These are phyloP conservation scores for Raffaelea deltoideospora DNA, from an alignment of 2,329 filamentous ascomycete genomes.

Conservation along the genomic window DNA sequence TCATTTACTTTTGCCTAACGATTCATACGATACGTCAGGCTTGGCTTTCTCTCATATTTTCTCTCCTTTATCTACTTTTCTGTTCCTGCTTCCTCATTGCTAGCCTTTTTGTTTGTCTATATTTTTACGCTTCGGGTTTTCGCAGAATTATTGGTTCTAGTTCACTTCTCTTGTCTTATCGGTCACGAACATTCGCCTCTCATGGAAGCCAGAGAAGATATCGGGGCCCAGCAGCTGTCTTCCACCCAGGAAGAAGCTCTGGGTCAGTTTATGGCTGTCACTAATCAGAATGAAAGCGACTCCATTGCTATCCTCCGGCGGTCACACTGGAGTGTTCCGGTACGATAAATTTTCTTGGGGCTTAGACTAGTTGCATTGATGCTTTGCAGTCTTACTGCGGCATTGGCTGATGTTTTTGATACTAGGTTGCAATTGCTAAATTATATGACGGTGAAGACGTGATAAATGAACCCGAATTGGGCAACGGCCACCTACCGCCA, in stretches of 20 bases:
- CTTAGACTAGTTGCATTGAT: too few species aligned
- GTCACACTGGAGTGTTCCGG: conserved; percentile 94
- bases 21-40: too few species aligned
- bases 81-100: too few species aligned
- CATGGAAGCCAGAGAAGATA: conserved; percentile 1
- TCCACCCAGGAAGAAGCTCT: conserved; percentile 68
- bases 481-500: conserved; percentile 10
- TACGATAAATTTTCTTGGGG: conserved; percentile 17
- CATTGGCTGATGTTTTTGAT: neutral
- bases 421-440: conserved; percentile 81
- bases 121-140: too few species aligned
- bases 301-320: conserved; percentile 67
- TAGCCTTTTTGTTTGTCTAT: too few species aligned
- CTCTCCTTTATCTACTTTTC: too few species aligned
- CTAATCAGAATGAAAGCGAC: conserved; percentile 62
- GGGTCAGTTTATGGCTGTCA: conserved; percentile 78
- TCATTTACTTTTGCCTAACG: too few species aligned
- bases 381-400: neutral
- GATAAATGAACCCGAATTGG: conserved; percentile 48
- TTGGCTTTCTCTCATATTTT: too few species aligned
- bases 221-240: conserved; percentile 53
- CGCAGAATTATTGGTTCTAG: too few species aligned
- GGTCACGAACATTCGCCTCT: neutral
- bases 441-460: conserved; percentile 87
- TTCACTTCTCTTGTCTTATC: too few species aligned